Base-by-base conservation (phyloP, 768 basidiomycete genomes). In the Ramaria sp. region DNA sequence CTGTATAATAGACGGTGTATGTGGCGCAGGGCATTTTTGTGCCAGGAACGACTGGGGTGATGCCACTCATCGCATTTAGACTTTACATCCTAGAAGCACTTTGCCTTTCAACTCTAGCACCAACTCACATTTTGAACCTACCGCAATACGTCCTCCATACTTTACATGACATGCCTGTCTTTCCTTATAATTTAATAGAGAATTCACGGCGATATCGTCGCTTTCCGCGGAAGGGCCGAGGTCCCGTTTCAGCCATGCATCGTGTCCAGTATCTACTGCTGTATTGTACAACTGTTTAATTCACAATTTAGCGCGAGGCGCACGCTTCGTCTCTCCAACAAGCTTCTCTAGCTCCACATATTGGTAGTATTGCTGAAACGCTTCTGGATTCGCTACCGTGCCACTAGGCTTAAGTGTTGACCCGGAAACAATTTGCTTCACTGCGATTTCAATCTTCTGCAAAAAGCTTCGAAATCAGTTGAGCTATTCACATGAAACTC, bases 371-470 rank as follows among this genome's bases (percentile, higher is more conserved):
- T 80, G 66, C 57, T 82, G 67, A 46, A 86, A 72, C 0, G 80
- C 78, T 53, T 83, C 82, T 0, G 85, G 85, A 63, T 87, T 87
- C 7, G 83, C 82, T 19, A 88, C 84, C 1, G 85, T 87, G 27
- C 27, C 27, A 27, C 84, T 88, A 3, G 85, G 84, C 61, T 79
- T 74, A 43, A 86, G 60, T 57, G 78, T 73, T 11, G 73, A 71
- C 1, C 84, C 85, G n/a, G 83, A 86, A 42, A 87, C 75, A 56
- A 88, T 84, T 63, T 86, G 84, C 67, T 87, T 88, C 51, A 87
- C 82, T 2, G 83, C 84, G 30, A 88, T 86, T 68, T 87, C 86
- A 43, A 87, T 85, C 65, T 86, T 87, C 73, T 57, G 31, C 24
- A 22, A 15, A 13, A 37, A 3, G 6, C 39, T 22, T 15, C 7